Evolutionary conservation across 176 grass and related monocot genomes (phyloP), one percentile per base, ranked within the genome.

Genomic region (Poa annua): DNA sequence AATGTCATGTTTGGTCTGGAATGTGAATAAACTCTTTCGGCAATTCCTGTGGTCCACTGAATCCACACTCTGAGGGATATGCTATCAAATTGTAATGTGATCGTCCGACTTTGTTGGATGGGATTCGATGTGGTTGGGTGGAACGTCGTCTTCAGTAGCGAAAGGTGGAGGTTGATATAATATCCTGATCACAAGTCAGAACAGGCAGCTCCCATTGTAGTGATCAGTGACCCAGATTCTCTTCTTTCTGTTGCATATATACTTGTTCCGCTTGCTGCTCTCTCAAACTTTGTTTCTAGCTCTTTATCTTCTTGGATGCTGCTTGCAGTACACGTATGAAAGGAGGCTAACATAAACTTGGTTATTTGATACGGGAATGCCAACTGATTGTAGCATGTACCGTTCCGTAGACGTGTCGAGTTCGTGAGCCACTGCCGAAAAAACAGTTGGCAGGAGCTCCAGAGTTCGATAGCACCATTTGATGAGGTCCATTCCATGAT

Each of bases 101-200:
- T 57, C 45, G 7, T 32, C 54, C 55, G 20, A 55, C 79, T 78
- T 74, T 82, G 48, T 47, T 32, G 79, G 88, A 78, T 86, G 36
- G 73, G 64, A 86, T 86, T 82, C 78, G 54, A 73, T 82, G 48
- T 50, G n/a, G 79, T 90, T 66, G 66, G 83, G 55, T 83, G 57
- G 82, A n/a, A 33, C 48, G 71, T 86, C 74, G 29, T 21, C 65
- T 4, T 82, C 74, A 7, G 38, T 4, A 15, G 57, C 47, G 47
- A 79, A 77, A 77, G 63, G 54, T 67, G 8, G 34, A 22, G 74
- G 48, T 33, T 72, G 68, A 47, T 69, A 17, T 48, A 42, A 73
- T 64, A 54, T 74, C 26, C 13, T 74, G 29, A 26, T 24, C 79
- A 3, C 22, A 2, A 25, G 34, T 45, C 83, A 67, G 80, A 74